Evolutionary conservation across 352 stramenopile genomes (phyloP).

Genomic region (Globisporangium yorkense): DNA sequence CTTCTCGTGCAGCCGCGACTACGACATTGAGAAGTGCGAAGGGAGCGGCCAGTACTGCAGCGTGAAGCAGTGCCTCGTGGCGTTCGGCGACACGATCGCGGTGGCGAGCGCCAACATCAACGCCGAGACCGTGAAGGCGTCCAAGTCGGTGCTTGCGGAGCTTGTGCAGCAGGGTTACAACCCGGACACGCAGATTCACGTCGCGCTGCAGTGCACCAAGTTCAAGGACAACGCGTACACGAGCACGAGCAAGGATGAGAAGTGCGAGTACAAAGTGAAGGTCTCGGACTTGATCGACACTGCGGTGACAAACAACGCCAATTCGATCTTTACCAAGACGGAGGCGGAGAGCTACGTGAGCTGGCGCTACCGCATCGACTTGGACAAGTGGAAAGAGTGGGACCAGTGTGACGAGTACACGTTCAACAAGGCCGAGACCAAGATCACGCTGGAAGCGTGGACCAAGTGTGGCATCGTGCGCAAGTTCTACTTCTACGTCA

Average conservation of each 20-base stretch:
- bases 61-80: constrained; percentile 46
- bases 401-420: neutral
- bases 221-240: constrained; percentile 3
- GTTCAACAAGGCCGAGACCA: constrained; percentile 18
- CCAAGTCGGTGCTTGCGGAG: constrained; percentile 27
- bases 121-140: constrained; percentile 14
- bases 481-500: constrained; percentile 41
- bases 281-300: constrained; percentile 30
- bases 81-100: constrained; percentile 42
- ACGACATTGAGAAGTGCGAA: constrained; percentile 35
- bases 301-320: constrained; percentile 17
- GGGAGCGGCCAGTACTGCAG: constrained; percentile 23
- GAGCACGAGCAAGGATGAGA: constrained; percentile 10
- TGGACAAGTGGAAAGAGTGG: neutral
- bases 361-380: constrained; percentile 50
- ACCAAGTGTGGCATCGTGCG: constrained; percentile 42
- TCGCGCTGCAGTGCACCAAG: constrained; percentile 34
- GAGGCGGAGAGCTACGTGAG: constrained; percentile 34
- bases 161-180: constrained; percentile 36
- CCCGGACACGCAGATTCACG: constrained; percentile 56
- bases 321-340: neutral
- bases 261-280: constrained; percentile 26
- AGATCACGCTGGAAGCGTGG: constrained; percentile 56
- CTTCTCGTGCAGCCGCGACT: constrained; percentile 52
- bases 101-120: constrained; percentile 26